Conservation (phyloP, 2,329 filamentous ascomycete genomes). For the Fusarium proliferatum region DNA sequence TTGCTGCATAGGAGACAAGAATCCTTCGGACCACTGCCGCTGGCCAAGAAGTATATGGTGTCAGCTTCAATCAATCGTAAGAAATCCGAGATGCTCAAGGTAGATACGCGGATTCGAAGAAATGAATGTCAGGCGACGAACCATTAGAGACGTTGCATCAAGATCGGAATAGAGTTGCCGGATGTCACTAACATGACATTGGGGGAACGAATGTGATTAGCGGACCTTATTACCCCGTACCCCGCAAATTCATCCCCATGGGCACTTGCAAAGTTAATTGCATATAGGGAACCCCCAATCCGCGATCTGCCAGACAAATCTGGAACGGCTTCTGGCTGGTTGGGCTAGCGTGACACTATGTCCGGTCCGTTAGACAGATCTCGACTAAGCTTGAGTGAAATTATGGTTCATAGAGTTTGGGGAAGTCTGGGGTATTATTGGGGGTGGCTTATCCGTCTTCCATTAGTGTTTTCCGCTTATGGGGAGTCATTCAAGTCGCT, state of each 20-base stretch:
- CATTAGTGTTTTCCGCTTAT: no score
- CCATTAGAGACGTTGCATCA: not conserved
- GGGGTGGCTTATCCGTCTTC: not conserved
- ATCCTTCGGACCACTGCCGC: slow-evolving; percentile 24
- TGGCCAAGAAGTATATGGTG: not conserved
- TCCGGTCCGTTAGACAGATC: not conserved
- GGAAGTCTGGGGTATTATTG: not conserved
- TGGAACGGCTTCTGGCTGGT: not conserved
- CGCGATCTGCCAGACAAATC: not conserved
- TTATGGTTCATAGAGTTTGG: not conserved
- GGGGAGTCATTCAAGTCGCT: rapidly evolving
- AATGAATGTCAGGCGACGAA: not conserved
- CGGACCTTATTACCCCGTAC: not conserved
- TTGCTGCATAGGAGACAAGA: no score
- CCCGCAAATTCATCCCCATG: not conserved
- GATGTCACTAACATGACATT: not conserved
- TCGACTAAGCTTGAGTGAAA: not conserved
- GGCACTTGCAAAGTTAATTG: not conserved
- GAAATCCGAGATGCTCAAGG: rapidly evolving
- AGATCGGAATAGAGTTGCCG: not conserved
- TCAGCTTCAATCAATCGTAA: slow-evolving; percentile 1
- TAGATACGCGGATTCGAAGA: not conserved
- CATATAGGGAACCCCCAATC: not conserved
- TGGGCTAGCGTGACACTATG: not conserved
- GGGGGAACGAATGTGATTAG: not conserved